phyloP scores from a whole-genome alignment of 352 stramenopile species.

The Phytopythium kandeliae region DNA sequence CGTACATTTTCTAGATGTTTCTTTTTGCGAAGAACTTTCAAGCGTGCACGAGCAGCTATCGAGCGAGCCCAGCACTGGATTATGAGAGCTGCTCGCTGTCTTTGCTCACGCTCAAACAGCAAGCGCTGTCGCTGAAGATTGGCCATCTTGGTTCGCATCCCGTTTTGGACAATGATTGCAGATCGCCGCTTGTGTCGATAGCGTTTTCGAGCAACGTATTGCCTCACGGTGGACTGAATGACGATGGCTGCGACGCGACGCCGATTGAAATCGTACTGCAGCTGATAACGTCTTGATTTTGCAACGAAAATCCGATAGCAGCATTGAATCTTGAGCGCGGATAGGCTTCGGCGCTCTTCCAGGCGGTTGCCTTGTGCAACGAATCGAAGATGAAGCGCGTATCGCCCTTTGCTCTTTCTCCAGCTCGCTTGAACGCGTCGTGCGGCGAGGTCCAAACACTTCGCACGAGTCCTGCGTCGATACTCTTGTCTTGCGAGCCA shows the following conservation, averaged over 20 bases:
- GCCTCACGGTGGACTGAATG: constrained; percentile 38
- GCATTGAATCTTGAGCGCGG: constrained; percentile 37
- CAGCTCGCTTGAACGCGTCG: constrained; percentile 43
- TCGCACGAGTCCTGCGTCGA: constrained; percentile 7
- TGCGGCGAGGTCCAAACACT: constrained; percentile 23
- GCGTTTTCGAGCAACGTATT: constrained; percentile 8
- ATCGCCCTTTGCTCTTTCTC: constrained; percentile 31
- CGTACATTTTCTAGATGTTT: constrained; percentile 18
- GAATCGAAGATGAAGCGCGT: constrained; percentile 48
- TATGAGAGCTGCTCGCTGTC: constrained; percentile 8
- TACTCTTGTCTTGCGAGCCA: constrained; percentile 24
- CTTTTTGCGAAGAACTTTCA: constrained; percentile 18
- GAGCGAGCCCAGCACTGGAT: constrained; percentile 35
- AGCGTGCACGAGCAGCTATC: constrained; percentile 15
- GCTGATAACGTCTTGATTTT: constrained; percentile 3
- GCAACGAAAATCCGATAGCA: constrained; percentile 21
- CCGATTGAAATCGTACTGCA: constrained; percentile 14
- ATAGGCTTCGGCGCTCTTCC: constrained; percentile 14
- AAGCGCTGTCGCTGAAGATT: constrained; percentile 16
- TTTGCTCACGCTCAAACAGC: constrained; percentile 4
- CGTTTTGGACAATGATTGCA: constrained; percentile 34
- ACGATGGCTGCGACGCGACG: constrained; percentile 16
- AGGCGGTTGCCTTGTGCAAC: constrained; percentile 34
- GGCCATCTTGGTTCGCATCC: constrained; percentile 29
- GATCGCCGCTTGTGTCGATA: constrained; percentile 19